Evolutionary conservation across 2,329 filamentous ascomycete species (phyloP).

Genomic region (Exserohilum turcica): DNA sequence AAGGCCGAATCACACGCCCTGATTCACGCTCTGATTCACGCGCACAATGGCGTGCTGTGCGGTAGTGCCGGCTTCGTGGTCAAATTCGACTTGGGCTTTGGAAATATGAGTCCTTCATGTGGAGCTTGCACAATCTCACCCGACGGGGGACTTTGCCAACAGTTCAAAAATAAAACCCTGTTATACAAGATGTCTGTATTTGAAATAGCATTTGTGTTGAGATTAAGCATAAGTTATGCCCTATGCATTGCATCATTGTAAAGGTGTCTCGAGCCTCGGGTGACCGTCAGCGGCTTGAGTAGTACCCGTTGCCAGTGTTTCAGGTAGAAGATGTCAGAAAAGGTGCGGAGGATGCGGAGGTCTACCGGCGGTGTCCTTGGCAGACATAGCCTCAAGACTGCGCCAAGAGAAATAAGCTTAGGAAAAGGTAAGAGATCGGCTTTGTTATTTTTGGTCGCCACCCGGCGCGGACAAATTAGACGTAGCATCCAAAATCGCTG

Average conservation of each 20-base stretch:
- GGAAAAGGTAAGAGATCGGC: neutral
- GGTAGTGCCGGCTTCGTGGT: neutral
- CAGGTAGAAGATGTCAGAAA: neutral
- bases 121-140: too few relatives aligned
- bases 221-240: too few relatives aligned
- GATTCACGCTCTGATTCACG: neutral
- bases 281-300: too few relatives aligned
- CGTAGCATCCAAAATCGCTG: neutral
- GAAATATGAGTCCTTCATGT: too few relatives aligned
- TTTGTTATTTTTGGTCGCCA: neutral
- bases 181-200: too few relatives aligned
- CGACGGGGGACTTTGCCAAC: too few relatives aligned
- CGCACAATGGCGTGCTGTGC: neutral
- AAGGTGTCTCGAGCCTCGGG: too few relatives aligned
- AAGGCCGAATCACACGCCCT: neutral
- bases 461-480: neutral
- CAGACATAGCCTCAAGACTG: neutral
- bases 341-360: neutral
- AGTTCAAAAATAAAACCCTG: too few relatives aligned
- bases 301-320: neutral
- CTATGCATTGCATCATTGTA: neutral
- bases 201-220: too few relatives aligned
- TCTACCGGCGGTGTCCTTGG: neutral
- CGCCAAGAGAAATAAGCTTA: neutral
- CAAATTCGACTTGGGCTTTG: neutral